Evolutionary conservation across 257 asterid genomes (phyloP).

Genomic region (Buddleja alternifolia): DNA sequence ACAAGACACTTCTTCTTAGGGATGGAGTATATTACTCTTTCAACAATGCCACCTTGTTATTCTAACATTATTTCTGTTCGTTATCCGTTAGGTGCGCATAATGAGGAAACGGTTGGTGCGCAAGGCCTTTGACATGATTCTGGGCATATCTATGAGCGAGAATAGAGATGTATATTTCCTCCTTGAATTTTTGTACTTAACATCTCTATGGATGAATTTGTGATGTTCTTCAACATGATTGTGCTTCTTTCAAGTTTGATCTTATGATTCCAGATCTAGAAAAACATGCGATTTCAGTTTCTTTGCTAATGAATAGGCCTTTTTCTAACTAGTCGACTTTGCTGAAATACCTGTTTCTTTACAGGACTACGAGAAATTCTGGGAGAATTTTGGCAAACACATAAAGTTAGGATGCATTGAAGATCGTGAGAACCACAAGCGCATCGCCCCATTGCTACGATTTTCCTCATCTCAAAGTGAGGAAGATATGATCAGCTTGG

Average conservation of each 20-base stretch:
- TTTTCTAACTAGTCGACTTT: background rate
- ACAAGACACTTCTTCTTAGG: background rate
- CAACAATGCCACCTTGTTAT: background rate
- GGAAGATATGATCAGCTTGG: constrained; percentile 80
- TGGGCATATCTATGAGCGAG: constrained; percentile 90
- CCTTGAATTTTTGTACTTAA: background rate
- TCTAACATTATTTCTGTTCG: constrained; percentile 20
- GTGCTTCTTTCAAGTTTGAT: constrained; percentile 23
- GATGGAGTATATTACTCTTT: background rate
- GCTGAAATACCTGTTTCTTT: constrained; percentile 24
- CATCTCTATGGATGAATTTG: background rate
- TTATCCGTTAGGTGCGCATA: constrained; percentile 70
- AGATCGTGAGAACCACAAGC: constrained; percentile 96
- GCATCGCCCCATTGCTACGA: constrained; percentile 89
- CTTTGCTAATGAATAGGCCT: background rate
- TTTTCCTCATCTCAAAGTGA: constrained; percentile 96
- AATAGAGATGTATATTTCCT: constrained; percentile 61
- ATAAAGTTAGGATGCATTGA: constrained; percentile 93
- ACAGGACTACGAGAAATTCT: constrained; percentile 86
- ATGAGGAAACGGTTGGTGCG: constrained; percentile 98
- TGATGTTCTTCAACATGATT: constrained; percentile 1
- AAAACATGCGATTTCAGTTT: background rate
- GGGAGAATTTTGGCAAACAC: constrained; percentile 93
- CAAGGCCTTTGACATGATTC: constrained; percentile 98
- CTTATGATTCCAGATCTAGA: constrained; percentile 6